These are phyloP conservation scores for Phlebopus sp. DNA, from an alignment of 1,284 basidiomycete genomes.

Conservation along the genomic window DNA sequence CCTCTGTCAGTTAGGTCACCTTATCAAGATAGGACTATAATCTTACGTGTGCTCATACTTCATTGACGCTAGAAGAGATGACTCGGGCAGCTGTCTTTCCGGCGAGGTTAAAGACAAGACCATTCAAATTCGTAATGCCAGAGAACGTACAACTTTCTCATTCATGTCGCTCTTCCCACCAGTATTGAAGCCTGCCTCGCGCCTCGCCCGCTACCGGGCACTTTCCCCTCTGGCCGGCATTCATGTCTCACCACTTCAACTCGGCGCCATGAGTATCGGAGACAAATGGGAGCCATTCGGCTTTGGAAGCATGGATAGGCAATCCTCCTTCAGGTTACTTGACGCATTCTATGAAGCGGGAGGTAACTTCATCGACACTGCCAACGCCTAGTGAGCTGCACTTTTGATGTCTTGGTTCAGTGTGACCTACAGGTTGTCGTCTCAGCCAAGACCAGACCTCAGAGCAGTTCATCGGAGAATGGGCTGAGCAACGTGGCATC, in stretches of 20 bases:
- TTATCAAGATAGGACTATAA: no score
- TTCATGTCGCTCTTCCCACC: slow-evolving; percentile 6
- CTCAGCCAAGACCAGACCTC: slow-evolving; percentile 38
- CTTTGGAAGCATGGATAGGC: slow-evolving; percentile 32
- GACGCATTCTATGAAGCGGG: slow-evolving; percentile 40
- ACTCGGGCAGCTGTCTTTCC: no score
- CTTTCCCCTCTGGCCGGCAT: slow-evolving; percentile 39
- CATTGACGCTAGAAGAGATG: no score
- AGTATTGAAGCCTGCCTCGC: slow-evolving; percentile 8
- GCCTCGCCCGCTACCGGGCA: slow-evolving; percentile 35
- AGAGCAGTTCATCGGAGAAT: slow-evolving; percentile 45
- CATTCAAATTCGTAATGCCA: no score
- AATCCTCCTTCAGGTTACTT: slow-evolving; percentile 32
- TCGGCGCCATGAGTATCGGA: slow-evolving; percentile 46
- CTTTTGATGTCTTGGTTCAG: not conserved
- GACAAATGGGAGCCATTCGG: slow-evolving; percentile 34
- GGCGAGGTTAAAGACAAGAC: no score
- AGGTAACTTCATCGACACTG: slow-evolving; percentile 40
- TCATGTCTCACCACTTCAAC: slow-evolving; percentile 35
- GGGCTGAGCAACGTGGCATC: slow-evolving; percentile 40
- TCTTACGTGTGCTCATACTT: no score
- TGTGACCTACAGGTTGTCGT: not conserved
- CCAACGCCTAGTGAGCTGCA: slow-evolving; percentile 32
- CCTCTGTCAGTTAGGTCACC: no score
- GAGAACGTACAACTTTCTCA: not conserved